Base-by-base conservation (phyloP, 176 grass and related monocot genomes). In the Metroxylon sagu region DNA sequence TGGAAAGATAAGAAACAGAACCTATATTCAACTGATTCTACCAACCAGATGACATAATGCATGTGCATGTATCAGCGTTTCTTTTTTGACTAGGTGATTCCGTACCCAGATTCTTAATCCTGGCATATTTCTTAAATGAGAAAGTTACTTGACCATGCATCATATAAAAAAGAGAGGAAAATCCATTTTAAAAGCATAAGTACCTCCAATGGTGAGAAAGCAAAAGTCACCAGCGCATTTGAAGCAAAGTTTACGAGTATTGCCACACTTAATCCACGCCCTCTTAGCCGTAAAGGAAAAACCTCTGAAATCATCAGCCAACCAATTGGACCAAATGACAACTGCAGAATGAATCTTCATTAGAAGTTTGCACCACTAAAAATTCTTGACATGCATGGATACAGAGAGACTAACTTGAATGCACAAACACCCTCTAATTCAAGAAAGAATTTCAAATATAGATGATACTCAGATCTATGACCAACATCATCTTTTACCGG, bases 231-330 rank as follows among this genome's bases (percentile, higher is more conserved):
- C 29, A 97, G 49, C 4, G 92, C 92, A 53, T 97, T 97, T 69
- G 84, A 83, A 15, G 83, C 76, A 35, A 97, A 97, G 81, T 97
- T 97, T 54, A 97, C 67, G 57, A 97, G 92, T 35, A 97, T 87
- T 56, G 92, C 87, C 23, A 91, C 29, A 31, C 92, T 90, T 57
- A 91, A 72, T 58, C 84, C 92, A 65, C 87, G 92, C 1, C 92
- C 92, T 75, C 92, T 80, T 65, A 91, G 50, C 39, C 74, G 76
- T 31, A 97, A 70, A 1, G 92, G 92, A 57, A 91, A 97, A 74
- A 97, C 60, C 62, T 97, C 92, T 14, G 87, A 97, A 67, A 97
- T 91, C 92, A 97, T 88, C 62, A 97, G 80, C 92, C 92, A 97
- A 27, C 84, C 92, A 67, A 97, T 97, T 23, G 92, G 92, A 58